Evolutionary conservation across 768 basidiomycete species (phyloP).

Genomic region (Calocybe gangraenosa): DNA sequence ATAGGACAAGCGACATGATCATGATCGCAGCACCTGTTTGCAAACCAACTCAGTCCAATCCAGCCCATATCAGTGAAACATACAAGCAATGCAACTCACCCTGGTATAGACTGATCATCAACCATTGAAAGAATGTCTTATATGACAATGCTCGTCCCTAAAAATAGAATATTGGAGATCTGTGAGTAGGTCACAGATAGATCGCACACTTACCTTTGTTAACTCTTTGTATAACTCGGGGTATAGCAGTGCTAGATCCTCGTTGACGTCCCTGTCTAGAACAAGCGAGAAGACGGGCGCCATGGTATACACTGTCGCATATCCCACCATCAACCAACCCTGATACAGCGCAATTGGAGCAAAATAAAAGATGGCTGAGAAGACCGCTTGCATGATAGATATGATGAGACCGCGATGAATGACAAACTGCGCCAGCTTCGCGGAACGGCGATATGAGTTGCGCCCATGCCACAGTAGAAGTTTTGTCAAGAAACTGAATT

Average conservation of each 20-base stretch:
- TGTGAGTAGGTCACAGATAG: not conserved
- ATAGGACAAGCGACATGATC: slow-evolving; percentile 94
- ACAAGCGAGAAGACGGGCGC: slow-evolving; percentile 97
- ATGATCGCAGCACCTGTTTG: slow-evolving; percentile 89
- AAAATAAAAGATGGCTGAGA: slow-evolving; percentile 89
- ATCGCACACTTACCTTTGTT: slow-evolving; percentile 67
- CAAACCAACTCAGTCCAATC: not conserved
- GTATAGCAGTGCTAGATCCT: slow-evolving; percentile 91
- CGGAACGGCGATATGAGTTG: slow-evolving; percentile 96
- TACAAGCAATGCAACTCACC: slow-evolving; percentile 38
- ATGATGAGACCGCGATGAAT: slow-evolving; percentile 97
- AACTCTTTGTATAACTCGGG: slow-evolving; percentile 98
- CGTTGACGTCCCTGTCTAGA: slow-evolving; percentile 91
- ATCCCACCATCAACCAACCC: slow-evolving; percentile 96
- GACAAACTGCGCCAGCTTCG: slow-evolving; percentile 97
- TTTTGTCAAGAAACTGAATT: slow-evolving; percentile 94
- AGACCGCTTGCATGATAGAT: slow-evolving; percentile 96
- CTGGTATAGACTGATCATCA: slow-evolving; percentile 97
- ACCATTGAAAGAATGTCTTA: slow-evolving; percentile 98
- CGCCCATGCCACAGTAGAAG: slow-evolving; percentile 98
- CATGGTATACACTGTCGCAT: slow-evolving; percentile 97
- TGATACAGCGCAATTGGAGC: slow-evolving; percentile 97
- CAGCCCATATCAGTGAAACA: slow-evolving; percentile 1
- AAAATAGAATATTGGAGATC: slow-evolving; percentile 2
- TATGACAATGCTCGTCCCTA: slow-evolving; percentile 92